Evolutionary conservation across 2,329 filamentous ascomycete species (phyloP).

Genomic region (Aspergillus costaricaensis): DNA sequence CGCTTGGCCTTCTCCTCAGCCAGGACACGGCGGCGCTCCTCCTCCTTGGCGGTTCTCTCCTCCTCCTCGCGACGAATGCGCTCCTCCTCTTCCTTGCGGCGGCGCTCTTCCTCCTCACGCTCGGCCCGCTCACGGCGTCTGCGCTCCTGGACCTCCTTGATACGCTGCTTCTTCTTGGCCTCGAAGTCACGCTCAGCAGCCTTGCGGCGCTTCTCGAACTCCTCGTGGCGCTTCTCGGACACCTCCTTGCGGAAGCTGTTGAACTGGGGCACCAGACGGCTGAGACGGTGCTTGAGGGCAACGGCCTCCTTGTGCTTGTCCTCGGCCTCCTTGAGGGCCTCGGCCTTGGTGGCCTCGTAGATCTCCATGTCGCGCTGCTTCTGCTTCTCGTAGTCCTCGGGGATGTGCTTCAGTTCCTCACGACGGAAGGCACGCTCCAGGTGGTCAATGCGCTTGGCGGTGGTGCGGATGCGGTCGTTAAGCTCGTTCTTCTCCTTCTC

Average conservation of each 20-base stretch:
- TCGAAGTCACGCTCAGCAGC: constrained; percentile 91
- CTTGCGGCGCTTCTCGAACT: constrained; percentile 92
- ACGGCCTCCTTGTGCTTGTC: constrained; percentile 89
- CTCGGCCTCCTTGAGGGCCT: constrained; percentile 78
- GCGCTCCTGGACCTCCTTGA: constrained; percentile 84
- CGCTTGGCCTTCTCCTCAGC: constrained; percentile 68
- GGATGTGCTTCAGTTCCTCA: constrained; percentile 90
- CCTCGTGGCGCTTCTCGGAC: constrained; percentile 83
- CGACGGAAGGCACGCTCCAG: constrained; percentile 94
- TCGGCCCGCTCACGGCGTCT: constrained; percentile 81
- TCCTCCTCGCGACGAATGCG: constrained; percentile 77
- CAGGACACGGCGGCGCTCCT: constrained; percentile 73
- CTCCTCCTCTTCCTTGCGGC: constrained; percentile 82
- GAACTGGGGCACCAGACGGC: constrained; percentile 79
- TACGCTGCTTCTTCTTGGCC: constrained; percentile 82
- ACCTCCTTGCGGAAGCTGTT: constrained; percentile 80
- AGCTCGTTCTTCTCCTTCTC: constrained; percentile 98
- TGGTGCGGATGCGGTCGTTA: constrained; percentile 84
- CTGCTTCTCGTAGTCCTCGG: constrained; percentile 82
- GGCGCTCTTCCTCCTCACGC: constrained; percentile 79
- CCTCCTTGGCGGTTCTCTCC: constrained; percentile 76
- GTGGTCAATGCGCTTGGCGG: constrained; percentile 94
- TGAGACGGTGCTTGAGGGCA: constrained; percentile 89
- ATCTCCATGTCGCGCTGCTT: constrained; percentile 74
- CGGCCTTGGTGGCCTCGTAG: constrained; percentile 75